Base-by-base conservation (phyloP, 192 early-diverging fungal species). In the Coemansia sp. region DNA sequence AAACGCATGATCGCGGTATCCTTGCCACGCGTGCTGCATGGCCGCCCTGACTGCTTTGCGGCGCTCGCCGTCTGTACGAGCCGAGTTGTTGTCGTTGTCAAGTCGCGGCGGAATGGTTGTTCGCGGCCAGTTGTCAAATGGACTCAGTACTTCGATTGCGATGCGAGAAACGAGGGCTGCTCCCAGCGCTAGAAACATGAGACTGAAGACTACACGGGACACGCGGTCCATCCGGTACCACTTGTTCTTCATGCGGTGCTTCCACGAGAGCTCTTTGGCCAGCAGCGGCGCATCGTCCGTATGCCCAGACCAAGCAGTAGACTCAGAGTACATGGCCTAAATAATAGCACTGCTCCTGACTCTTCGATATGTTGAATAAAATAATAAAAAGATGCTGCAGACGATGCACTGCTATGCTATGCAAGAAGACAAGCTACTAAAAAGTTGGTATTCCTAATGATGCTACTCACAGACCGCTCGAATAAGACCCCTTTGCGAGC, bases 21-120 rank as follows among this genome's bases (percentile, higher is more conserved):
- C 81, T 41, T 64, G 54, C 81, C 81, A 83, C 13, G 81, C 64
- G 27, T 83, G 75, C 57, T 60, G 67, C 71, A 83, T 78, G 32
- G 81, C 81, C 1, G 59, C 69, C 20, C 67, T 59, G 20, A 83
- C 69, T 11, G 68, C 71, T 2, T 63, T 37, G 16, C 78, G 43
- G 20, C 77, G 71, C 51, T 67, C 68, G 47, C 69, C 54, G 57
- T 80, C 77, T 22, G 39, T 66, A 23, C 29, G 45, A 11, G 39
- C 52, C 6, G 66, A 56, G 48, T 48, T 54, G 62, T 69, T 72
- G 51, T 35, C 57, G 22, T 56, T 45, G 50, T 80, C 68, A 14
- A 47, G n/a, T 7, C 66, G 47, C 14, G 68, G 65, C 10, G 71
- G 68, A 32, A 74, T 68, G 24, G 77, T 74, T 24, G 66, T 24